Evolutionary conservation across 257 asterid species (phyloP), one percentile per base, ranked within the genome.

Genomic region (Nicotiana otophora): DNA sequence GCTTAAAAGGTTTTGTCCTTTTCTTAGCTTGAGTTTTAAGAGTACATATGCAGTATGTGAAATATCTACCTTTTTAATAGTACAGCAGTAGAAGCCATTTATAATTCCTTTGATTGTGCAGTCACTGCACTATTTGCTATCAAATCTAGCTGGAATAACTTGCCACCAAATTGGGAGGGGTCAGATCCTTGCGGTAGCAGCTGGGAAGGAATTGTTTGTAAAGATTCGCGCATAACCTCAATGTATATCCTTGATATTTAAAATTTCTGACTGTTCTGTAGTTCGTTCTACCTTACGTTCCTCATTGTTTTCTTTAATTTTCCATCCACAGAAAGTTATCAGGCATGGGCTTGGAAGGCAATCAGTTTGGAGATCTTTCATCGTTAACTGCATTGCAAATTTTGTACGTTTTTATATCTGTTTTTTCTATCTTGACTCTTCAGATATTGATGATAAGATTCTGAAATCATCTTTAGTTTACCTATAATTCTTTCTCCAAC

Each of bases 141-240:
- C 51, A 87, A 89, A 83, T 78, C 93, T 34, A 91, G 91, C 89
- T 93, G 97, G 99, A 87, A 85, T 42, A 93, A 91, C 89, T 89
- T 90, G 82, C 99, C 98, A 10, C 97, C 96, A n/a, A 92, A 88
- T 85, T 95, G 99, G 99, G 82, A 33, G 20, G 97, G 96, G 12
- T 46, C 85, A 3, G 99, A 95, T 92, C 97, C 99, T 80, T 95
- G 99, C 83, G 94, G 91, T 69, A 82, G 87, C 78, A 67, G 75
- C 4, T 95, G 99, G 99, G 97, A 91, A 46, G 99, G 99, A 65
- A 78, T 94, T 82, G 66, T 36, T 77, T 94, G 99, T 88, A 88
- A 85, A 4, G 83, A 80, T 72, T 84, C 91, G 30, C 97, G 92
- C 1, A 92, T 95, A 31, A 92, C 89, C 68, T 89, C 97, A 54